Base-by-base conservation (phyloP, 257 asterid species). In the Gentiana macrophylla region DNA sequence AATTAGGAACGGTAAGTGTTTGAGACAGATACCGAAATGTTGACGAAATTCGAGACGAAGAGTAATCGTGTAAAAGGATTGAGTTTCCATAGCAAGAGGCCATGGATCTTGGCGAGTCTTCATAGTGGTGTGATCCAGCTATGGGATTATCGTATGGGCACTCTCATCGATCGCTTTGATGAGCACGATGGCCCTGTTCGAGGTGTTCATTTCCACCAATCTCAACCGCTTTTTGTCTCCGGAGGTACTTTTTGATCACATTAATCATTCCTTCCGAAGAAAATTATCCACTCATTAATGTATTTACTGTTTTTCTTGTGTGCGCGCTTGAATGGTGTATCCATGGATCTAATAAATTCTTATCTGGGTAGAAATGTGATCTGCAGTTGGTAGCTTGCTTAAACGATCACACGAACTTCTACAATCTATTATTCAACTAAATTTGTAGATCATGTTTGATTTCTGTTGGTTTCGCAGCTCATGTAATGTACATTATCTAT, bases 111-210 rank as follows among this genome's bases (percentile, higher is more conserved):
- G 79, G 94, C 94, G 57, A 86, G 96, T 72, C 90, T 90, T 45
- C 97, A 86, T 81, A 84, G 94, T 66, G 96, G 96, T 58, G 97
- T 86, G 67, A 82, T 90, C 81, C 97, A 90, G 81, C 83, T 90
- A 33, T 90, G 96, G 97, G 97, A 86, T 60, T 86, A 90, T 43
- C 93, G 97, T 44, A 90, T 90, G 94, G 97, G 94, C 63, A 90
- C 96, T 5, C 94, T 90, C 65, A 90, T 90, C 46, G 97, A 90
- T 70, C 77, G 80, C 8, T 87, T 87, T 56, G 96, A 87, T 61
- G 96, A 84, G 65, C 96, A 84, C 35, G 96, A 84, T 59, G 97
- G 97, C 0, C 97, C 97, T 12, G 95, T 88, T 57, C 84, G 95
- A 11, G 94, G 94, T 50, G 91, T 88, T 52, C 88, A 84, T 62